Percentiles rank a stretch among this genome's conserved stretches.
phyloP scores from a whole-genome alignment of 345 rosid genomes.

The Pistacia integerrima region DNA sequence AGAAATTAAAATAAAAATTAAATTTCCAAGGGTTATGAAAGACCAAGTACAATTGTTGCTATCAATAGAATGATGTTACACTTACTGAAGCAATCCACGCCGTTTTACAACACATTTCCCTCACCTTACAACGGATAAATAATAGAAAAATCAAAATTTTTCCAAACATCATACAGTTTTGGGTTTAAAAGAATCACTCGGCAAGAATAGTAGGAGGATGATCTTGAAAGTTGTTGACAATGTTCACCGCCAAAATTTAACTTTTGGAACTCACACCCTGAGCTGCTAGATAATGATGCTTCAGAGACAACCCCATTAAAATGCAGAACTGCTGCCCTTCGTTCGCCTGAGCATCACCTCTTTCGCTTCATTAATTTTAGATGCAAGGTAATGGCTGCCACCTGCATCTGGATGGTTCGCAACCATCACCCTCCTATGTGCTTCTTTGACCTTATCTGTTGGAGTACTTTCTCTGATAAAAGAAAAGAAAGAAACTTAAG shows the following conservation, averaged over 20 bases:
- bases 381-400: slow-evolving; percentile 56
- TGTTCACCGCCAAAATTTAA: too few relatives aligned
- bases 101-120: neutral
- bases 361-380: slow-evolving; percentile 54
- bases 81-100: neutral
- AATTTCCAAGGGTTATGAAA: neutral
- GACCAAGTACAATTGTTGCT: neutral
- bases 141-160: neutral
- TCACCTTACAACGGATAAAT: neutral
- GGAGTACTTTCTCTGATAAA: slow-evolving; percentile 54
- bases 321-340: slow-evolving; percentile 41
- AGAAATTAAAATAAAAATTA: too few relatives aligned
- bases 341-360: slow-evolving; percentile 45
- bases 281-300: neutral
- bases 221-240: too few relatives aligned
- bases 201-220: neutral
- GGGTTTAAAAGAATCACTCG: slow-evolving; percentile 6
- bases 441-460: slow-evolving; percentile 60
- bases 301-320: slow-evolving; percentile 20
- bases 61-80: neutral
- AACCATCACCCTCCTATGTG: slow-evolving; percentile 66
- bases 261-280: neutral
- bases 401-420: slow-evolving; percentile 66
- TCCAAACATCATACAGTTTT: neutral
- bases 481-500: neutral